Conservation (phyloP, 2,329 filamentous ascomycete species). For the Aureobasidium namibiae region DNA sequence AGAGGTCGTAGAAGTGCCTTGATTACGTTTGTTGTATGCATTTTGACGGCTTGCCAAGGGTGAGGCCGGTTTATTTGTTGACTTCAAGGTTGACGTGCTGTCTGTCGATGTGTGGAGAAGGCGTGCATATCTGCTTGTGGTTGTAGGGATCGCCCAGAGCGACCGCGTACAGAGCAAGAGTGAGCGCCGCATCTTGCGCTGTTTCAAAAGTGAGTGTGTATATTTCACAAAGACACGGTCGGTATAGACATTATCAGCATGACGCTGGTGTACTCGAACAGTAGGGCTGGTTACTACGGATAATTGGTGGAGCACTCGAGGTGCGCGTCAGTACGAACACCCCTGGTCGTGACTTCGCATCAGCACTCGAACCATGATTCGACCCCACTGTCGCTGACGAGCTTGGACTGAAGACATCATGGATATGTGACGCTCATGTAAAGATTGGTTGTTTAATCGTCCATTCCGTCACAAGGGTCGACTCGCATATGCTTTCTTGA, state of each 20-base stretch:
- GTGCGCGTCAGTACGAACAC: background rate
- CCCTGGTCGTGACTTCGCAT: background rate
- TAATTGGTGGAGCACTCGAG: background rate
- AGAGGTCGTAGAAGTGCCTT: background rate
- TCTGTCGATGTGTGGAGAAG: background rate
- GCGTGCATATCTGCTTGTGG: background rate
- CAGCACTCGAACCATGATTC: background rate
- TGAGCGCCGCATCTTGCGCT: background rate
- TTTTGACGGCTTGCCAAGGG: background rate
- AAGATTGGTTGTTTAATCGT: no score
- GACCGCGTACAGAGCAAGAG: background rate
- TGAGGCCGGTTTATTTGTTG: background rate
- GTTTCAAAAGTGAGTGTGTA: background rate
- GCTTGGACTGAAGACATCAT: background rate
- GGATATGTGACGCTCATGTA: background rate
- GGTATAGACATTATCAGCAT: background rate
- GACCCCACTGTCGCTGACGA: background rate
- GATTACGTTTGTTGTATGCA: background rate
- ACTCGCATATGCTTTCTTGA: background rate
- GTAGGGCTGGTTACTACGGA: background rate
- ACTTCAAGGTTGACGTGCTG: background rate
- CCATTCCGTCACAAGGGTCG: no score
- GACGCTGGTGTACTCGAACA: background rate
- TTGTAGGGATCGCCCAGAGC: background rate
- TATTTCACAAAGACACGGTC: background rate